Evolutionary conservation across 2,329 filamentous ascomycete genomes (phyloP).

Genomic region (Paradendryphiella salina): DNA sequence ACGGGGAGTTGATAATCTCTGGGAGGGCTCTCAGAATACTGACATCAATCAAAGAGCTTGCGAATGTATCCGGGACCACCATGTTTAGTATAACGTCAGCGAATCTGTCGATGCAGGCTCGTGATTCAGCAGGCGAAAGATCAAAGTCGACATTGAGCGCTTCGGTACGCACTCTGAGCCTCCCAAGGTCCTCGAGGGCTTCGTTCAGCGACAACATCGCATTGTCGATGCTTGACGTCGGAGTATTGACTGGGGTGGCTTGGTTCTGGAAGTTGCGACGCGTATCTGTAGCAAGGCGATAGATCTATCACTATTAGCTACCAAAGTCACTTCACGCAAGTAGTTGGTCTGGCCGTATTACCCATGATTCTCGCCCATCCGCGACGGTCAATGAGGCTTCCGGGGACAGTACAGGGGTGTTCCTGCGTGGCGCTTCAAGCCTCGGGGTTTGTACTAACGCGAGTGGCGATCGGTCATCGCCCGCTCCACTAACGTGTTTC

Average conservation of each 20-base stretch:
- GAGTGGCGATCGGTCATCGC: slow-evolving; percentile 7
- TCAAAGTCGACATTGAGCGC: slow-evolving; percentile 14
- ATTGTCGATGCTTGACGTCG: slow-evolving; percentile 27
- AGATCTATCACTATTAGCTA: slow-evolving; percentile 27
- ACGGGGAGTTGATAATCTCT: slow-evolving; percentile 32
- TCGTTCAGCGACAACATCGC: slow-evolving; percentile 35
- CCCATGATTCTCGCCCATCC: slow-evolving; percentile 31
- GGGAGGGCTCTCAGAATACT: slow-evolving; percentile 28
- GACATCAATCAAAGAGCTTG: slow-evolving; percentile 16
- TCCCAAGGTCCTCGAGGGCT: slow-evolving; percentile 34
- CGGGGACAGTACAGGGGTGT: slow-evolving; percentile 17
- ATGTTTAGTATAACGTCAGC: slow-evolving; percentile 16
- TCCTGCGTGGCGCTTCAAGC: not conserved
- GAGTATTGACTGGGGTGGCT: slow-evolving; percentile 25
- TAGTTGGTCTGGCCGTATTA: not conserved
- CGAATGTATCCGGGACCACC: slow-evolving; percentile 27
- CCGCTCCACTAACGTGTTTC: slow-evolving; percentile 21
- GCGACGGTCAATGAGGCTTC: slow-evolving; percentile 15
- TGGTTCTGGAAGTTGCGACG: slow-evolving; percentile 30
- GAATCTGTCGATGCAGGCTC: slow-evolving; percentile 30
- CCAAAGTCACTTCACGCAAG: not conserved
- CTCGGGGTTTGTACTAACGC: not conserved
- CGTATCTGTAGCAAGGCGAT: slow-evolving; percentile 33
- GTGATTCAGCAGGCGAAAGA: slow-evolving; percentile 23
- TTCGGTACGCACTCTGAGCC: slow-evolving; percentile 27